Evolutionary conservation across 495 filamentous ascomycete species (phyloP).

Genomic region (Tuber melanosporum): DNA sequence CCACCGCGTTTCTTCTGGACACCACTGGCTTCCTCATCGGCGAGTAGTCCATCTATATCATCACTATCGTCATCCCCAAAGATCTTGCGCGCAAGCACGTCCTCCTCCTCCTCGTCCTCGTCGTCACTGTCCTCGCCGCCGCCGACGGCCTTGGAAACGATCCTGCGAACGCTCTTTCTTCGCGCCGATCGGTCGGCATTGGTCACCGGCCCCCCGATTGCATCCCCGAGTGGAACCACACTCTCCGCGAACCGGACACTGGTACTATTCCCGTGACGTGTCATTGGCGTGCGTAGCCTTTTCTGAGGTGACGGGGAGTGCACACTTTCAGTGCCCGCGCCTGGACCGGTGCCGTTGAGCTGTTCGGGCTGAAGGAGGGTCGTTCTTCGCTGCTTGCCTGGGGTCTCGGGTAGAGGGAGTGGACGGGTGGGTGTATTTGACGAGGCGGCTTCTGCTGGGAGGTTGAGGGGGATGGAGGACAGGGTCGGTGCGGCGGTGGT

Average conservation of each 20-base stretch:
- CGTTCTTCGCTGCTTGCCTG: constrained; percentile 29
- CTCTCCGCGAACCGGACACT: constrained; percentile 27
- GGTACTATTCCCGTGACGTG: constrained; percentile 25
- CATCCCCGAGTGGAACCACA: constrained; percentile 12
- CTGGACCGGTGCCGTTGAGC: constrained; percentile 18
- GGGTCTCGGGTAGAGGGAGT: constrained; percentile 36
- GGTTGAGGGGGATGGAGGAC: constrained; percentile 19
- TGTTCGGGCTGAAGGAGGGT: constrained; percentile 23
- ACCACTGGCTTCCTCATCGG: constrained; percentile 40
- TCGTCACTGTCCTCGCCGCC: constrained; percentile 52
- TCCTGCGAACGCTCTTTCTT: constrained; percentile 64
- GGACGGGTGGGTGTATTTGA: constrained; percentile 26
- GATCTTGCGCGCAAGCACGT: constrained; percentile 66
- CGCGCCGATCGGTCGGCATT: constrained; percentile 78
- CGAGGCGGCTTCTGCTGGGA: neutral
- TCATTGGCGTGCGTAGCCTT: constrained; percentile 23
- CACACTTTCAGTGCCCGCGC: constrained; percentile 22
- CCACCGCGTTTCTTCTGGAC: constrained; percentile 38
- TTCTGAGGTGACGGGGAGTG: constrained; percentile 37
- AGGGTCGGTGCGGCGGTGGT: constrained; percentile 14
- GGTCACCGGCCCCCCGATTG: constrained; percentile 20
- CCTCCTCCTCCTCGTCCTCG: constrained; percentile 68
- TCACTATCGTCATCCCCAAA: constrained; percentile 51
- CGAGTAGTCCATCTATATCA: constrained; percentile 46
- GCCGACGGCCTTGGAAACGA: constrained; percentile 30